Conservation (phyloP, 768 basidiomycete species). For the Tulasnella sp. region DNA sequence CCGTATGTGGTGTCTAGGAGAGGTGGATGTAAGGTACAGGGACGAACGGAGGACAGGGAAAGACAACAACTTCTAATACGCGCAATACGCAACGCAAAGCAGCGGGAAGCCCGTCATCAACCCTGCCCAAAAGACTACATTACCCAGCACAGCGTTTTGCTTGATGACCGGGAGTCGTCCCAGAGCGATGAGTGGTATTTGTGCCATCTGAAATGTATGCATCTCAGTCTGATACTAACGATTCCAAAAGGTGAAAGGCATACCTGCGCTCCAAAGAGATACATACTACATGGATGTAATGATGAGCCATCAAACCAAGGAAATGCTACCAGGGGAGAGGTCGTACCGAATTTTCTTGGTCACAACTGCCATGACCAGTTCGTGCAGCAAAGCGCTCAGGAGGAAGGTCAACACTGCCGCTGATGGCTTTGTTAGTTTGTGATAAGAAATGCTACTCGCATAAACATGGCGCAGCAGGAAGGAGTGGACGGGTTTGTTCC, state of each 20-base stretch:
- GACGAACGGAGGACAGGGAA: too few relatives aligned
- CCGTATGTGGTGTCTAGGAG: too few relatives aligned
- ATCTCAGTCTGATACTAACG: too few relatives aligned
- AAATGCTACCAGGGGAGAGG: neutral
- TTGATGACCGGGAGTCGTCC: conserved; percentile 67
- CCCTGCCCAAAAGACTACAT: conserved; percentile 84
- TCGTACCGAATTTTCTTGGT: conserved; percentile 77
- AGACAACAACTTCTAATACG: too few relatives aligned
- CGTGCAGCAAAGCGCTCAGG: conserved; percentile 79
- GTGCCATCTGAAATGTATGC: conserved; percentile 79
- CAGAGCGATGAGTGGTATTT: conserved; percentile 81
- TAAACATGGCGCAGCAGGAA: conserved; percentile 94
- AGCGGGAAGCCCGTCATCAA: conserved; percentile 75
- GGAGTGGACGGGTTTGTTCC: conserved; percentile 95
- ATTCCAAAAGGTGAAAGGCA: too few relatives aligned
- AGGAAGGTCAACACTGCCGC: conserved; percentile 92
- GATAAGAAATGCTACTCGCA: conserved; percentile 68
- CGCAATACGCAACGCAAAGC: conserved; percentile 65
- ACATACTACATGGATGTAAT: conserved; percentile 41
- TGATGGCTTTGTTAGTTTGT: conserved; percentile 57
- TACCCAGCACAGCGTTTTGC: conserved; percentile 58
- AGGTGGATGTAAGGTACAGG: too few relatives aligned
- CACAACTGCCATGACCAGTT: conserved; percentile 92
- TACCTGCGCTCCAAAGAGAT: conserved; percentile 70
- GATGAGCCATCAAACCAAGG: neutral